phyloP scores from a whole-genome alignment of 2,329 filamentous ascomycete genomes.

The Bipolaris bicolor region DNA sequence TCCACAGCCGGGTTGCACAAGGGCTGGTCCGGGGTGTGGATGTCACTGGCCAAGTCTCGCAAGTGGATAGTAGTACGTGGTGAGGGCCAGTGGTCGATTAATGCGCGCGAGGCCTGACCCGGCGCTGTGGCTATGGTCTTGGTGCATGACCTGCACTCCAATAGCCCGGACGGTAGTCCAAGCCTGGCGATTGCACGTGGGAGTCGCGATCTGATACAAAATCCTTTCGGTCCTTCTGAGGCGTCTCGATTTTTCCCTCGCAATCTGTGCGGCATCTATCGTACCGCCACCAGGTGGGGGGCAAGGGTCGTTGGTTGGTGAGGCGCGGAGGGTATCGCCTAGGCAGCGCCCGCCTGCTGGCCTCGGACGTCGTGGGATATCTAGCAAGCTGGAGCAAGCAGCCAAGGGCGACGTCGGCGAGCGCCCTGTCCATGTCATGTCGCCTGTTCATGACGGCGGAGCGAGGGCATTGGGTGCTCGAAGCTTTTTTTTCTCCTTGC shows the following conservation, averaged over 20 bases:
- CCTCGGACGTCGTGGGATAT: too few relatives aligned
- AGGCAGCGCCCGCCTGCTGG: not conserved
- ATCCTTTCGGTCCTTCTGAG: conserved; percentile 17
- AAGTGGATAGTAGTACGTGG: conserved; percentile 21
- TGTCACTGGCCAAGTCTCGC: conserved; percentile 23
- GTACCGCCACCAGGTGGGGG: conserved; percentile 5
- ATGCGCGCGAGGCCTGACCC: conserved; percentile 35
- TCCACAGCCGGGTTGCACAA: conserved; percentile 30
- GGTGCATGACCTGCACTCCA: conserved; percentile 42
- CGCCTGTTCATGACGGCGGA: too few relatives aligned
- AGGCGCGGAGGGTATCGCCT: conserved; percentile 4
- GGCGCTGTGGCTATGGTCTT: conserved; percentile 32
- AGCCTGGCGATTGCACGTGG: conserved; percentile 35
- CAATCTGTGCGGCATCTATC: conserved; percentile 3
- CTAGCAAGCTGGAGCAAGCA: too few relatives aligned
- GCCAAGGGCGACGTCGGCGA: too few relatives aligned
- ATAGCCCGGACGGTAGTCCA: conserved; percentile 25
- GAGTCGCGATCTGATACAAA: conserved; percentile 29
- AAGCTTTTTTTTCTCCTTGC: conserved; percentile 2
- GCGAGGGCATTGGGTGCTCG: conserved; percentile 4
- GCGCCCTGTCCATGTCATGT: too few relatives aligned
- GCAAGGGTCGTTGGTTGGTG: conserved; percentile 1
- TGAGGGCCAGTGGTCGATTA: conserved; percentile 26
- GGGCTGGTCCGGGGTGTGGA: conserved; percentile 24
- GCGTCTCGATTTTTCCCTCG: conserved; percentile 9